Conservation (phyloP, 495 filamentous ascomycete species). For the Hypoxylon cercidicola region DNA sequence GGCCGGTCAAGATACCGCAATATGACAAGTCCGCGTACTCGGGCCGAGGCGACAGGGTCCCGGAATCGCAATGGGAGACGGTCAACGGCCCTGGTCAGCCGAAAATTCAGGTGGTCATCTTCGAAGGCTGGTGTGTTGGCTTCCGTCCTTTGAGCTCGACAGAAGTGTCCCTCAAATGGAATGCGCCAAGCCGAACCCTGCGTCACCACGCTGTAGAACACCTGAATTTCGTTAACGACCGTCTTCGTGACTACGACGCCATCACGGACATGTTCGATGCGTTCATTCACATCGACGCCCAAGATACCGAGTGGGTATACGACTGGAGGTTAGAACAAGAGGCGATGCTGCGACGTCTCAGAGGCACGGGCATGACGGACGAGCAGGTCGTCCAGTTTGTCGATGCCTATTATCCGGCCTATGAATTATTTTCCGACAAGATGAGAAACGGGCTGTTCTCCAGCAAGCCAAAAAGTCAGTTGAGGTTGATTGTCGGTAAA, state of each 20-base stretch:
- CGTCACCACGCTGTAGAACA: constrained; percentile 72
- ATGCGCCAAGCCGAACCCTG: constrained; percentile 59
- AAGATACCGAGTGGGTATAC: constrained; percentile 81
- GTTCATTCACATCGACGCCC: constrained; percentile 89
- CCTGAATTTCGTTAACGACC: constrained; percentile 76
- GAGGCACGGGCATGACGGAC: constrained; percentile 75
- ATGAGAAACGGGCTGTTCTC: constrained; percentile 72
- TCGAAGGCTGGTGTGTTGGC: constrained; percentile 95
- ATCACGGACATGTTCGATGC: constrained; percentile 80
- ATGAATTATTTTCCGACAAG: constrained; percentile 77
- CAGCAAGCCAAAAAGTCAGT: constrained; percentile 64
- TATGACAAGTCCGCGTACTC: constrained; percentile 86
- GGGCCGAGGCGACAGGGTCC: constrained; percentile 82
- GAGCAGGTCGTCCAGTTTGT: constrained; percentile 64
- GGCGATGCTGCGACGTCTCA: constrained; percentile 68
- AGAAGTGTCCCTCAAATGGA: constrained; percentile 66
- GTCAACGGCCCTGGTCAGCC: constrained; percentile 67
- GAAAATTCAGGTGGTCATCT: constrained; percentile 73
- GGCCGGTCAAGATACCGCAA: constrained; percentile 70
- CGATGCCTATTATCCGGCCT: constrained; percentile 68
- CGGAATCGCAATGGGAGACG: constrained; percentile 66
- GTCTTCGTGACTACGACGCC: constrained; percentile 73
- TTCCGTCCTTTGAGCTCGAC: constrained; percentile 72
- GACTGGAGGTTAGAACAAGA: constrained; percentile 90
- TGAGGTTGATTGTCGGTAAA: constrained; percentile 76